A percentile compares a stretch with the other conserved stretches of the same genome.
phyloP scores from a whole-genome alignment of 306 rosid species.

The Dalbergia cultrata region DNA sequence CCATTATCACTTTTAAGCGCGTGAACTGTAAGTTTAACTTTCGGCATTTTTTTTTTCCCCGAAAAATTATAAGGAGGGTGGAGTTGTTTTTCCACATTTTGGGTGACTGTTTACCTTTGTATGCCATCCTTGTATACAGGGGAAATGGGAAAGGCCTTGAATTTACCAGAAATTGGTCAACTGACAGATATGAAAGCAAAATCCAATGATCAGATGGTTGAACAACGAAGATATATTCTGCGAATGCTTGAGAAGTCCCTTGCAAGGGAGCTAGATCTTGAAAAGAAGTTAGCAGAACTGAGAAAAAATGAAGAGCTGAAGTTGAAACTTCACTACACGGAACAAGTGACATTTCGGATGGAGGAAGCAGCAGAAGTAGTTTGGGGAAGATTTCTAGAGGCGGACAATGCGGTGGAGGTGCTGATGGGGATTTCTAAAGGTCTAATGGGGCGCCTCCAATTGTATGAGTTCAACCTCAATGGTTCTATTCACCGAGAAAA shows the following conservation, averaged over 20 bases:
- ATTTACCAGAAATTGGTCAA: conserved; percentile 59
- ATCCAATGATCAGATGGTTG: conserved; percentile 66
- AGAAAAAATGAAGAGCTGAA: conserved; percentile 76
- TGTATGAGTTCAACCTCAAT: conserved; percentile 68
- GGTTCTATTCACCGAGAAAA: conserved; percentile 70
- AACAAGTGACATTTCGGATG: conserved; percentile 80
- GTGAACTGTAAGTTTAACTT: conserved; percentile 62
- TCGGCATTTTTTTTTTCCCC: conserved; percentile 38
- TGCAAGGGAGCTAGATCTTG: conserved; percentile 86
- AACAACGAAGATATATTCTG: conserved; percentile 78
- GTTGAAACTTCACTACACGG: conserved; percentile 79
- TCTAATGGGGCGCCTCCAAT: conserved; percentile 74
- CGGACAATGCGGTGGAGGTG: conserved; percentile 83
- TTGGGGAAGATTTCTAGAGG: conserved; percentile 99
- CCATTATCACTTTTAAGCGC: conserved; percentile 58
- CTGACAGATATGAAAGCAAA: conserved; percentile 52
- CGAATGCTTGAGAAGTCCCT: conserved; percentile 90
- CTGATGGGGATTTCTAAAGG: conserved; percentile 87
- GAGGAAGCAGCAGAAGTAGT: conserved; percentile 90
- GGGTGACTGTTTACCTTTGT: conserved; percentile 44
- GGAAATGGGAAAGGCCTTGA: conserved; percentile 54
- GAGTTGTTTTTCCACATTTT: conserved; percentile 24
- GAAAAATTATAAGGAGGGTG: conserved; percentile 19
- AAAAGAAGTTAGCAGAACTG: conserved; percentile 80
- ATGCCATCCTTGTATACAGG: conserved; percentile 63